Base-by-base conservation (phyloP, 176 grass and related monocot species). In the Carex scoparia region DNA sequence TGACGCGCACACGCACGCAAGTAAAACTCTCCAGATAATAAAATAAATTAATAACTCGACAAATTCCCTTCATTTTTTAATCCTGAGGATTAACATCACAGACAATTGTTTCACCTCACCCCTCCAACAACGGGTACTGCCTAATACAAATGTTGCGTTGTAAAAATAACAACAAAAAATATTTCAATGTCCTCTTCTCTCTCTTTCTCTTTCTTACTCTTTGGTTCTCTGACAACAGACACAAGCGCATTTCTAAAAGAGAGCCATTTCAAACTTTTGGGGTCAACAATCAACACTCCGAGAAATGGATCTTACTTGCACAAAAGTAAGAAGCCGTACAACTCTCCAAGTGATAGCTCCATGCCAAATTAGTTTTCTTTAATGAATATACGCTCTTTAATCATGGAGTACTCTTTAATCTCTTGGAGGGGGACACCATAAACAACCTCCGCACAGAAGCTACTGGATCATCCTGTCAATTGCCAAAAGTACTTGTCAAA, bases 401-500 rank as follows among this genome's bases (percentile, higher is more conserved):
- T 84, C 85, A 84, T 40, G 84, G 87, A 65, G 76, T 59, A 59
- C 64, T 81, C 79, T 87, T 94, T 73, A 60, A 81, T 60, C 86
- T 88, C 85, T 99, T 99, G 0, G 86, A 84, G 42, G 90, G 81
- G 28, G 90, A 82, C 30, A 89, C 64, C 87, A 87, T 90, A 49
- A 99, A 99, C 87, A 99, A 85, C 78, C 88, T 92, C 85, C 93
- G 88, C 79, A 99, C 91, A 49, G 97, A 96, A 64, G 86, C 81
- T 88, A 96, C 64, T 44, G 97, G 97, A 57, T 99, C 93, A 15
- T 99, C 72, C 97, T 99, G 88, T 77, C 77, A 84, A 19, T 58
- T 58, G n/a, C 13, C 51, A 85, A 53, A 31, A 77, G 30, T 62
- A 53, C 23, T 53, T 13, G 3, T 56, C 18, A 56, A 5, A 65